Evolutionary conservation across 768 basidiomycete species (phyloP).

Genomic region (Terana coerulea): DNA sequence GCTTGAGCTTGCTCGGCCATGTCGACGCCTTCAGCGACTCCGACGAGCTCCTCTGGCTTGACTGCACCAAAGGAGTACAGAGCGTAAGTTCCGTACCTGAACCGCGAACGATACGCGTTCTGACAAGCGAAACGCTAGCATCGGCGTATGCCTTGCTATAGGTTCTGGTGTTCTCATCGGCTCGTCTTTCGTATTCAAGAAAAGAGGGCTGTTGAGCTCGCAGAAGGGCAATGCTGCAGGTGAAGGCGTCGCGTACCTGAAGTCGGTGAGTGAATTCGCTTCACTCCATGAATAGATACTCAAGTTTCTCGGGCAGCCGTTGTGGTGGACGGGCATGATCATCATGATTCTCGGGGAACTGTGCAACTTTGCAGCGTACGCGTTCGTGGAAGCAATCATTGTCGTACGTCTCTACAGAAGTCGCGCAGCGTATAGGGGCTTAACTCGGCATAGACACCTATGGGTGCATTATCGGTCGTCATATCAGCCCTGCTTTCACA

Average conservation of each 20-base stretch:
- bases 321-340: conserved; percentile 55
- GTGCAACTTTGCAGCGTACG: conserved; percentile 51
- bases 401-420: conserved; percentile 50
- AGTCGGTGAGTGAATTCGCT: conserved; percentile 23
- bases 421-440: neutral
- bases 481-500: conserved; percentile 88
- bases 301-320: conserved; percentile 19
- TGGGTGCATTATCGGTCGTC: conserved; percentile 92
- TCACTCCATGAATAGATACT: neutral
- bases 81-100: neutral
- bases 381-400: conserved; percentile 85
- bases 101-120: neutral
- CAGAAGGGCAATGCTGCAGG: conserved; percentile 29
- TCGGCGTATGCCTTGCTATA: conserved; percentile 32
- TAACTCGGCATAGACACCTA: conserved; percentile 61
- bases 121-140: conserved; percentile 11
- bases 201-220: conserved; percentile 40
- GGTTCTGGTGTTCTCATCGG: conserved; percentile 48
- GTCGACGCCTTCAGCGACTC: neutral
- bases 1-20: neutral
- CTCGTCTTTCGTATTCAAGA: conserved; percentile 51
- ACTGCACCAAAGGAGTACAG: conserved; percentile 1
- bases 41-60: conserved; percentile 1
- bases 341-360: conserved; percentile 31
- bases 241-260: conserved; percentile 30